Conservation (phyloP, 2,329 filamentous ascomycete genomes). For the Shiraia bambusicola region DNA sequence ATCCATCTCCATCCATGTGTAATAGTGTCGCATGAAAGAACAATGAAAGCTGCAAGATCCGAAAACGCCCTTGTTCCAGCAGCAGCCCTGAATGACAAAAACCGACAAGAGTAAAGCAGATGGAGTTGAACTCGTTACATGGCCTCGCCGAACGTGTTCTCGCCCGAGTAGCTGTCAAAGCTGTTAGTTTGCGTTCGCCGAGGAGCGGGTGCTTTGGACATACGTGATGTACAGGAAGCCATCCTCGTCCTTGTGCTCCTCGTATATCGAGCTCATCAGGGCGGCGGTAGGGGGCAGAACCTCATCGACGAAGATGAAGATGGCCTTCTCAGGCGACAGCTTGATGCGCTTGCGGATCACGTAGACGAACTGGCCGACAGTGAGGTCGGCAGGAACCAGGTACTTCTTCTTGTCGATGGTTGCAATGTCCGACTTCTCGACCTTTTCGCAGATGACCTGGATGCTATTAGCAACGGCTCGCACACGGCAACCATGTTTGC, state of each 20-base stretch:
- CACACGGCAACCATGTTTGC: constrained; percentile 4
- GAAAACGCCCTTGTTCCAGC: constrained; percentile 32
- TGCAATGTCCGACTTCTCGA: constrained; percentile 98
- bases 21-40: constrained; percentile 22
- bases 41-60: constrained; percentile 26
- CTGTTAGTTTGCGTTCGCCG: constrained; percentile 24
- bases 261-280: constrained; percentile 99
- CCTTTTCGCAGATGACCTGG: constrained; percentile 99
- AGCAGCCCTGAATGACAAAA: constrained; percentile 24
- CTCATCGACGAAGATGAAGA: constrained; percentile 99
- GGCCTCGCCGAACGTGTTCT: constrained; percentile 88
- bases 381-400: constrained; percentile 93
- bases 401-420: constrained; percentile 99
- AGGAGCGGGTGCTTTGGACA: constrained; percentile 30
- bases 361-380: constrained; percentile 99
- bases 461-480: constrained; percentile 23
- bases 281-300: constrained; percentile 94
- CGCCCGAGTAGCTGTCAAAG: constrained; percentile 78
- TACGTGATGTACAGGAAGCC: constrained; percentile 98
- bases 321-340: constrained; percentile 98
- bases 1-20: constrained; percentile 16
- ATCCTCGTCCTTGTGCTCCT: constrained; percentile 91
- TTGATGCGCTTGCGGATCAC: constrained; percentile 99
- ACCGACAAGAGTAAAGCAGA: constrained; percentile 17
- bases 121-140: constrained; percentile 30